phyloP scores from a whole-genome alignment of 129 eudicot genomes.

The Lactuca sativa region DNA sequence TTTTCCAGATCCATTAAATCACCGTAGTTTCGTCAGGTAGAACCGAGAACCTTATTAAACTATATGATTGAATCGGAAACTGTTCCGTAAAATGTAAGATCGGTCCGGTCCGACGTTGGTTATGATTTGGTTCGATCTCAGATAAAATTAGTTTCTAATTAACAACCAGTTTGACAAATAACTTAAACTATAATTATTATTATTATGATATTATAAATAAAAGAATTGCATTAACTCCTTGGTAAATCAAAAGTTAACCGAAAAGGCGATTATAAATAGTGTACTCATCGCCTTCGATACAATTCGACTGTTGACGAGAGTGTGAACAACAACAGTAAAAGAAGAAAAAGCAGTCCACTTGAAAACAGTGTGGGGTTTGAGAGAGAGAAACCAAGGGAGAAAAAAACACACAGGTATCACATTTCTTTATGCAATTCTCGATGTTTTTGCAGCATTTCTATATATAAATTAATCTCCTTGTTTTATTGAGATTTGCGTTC shows the following conservation, averaged over 20 bases:
- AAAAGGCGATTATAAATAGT: conserved; percentile 4
- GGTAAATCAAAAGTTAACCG: not conserved
- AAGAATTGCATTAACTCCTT: not conserved
- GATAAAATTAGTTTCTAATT: too few relatives aligned
- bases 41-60: too few relatives aligned
- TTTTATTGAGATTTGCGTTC: conserved; percentile 41
- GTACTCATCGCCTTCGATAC: conserved; percentile 14
- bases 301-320: conserved; percentile 27
- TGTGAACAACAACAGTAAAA: conserved; percentile 23
- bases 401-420: conserved; percentile 36
- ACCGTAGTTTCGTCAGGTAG: too few relatives aligned
- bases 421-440: conserved; percentile 31
- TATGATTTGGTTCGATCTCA: too few relatives aligned
- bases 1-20: too few relatives aligned
- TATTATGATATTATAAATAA: too few relatives aligned
- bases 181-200: too few relatives aligned
- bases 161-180: too few relatives aligned
- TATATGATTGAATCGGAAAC: too few relatives aligned
- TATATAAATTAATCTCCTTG: conserved; percentile 26
- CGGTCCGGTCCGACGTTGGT: too few relatives aligned
- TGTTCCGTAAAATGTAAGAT: too few relatives aligned
- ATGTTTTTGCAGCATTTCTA: conserved; percentile 23
- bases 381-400: conserved; percentile 26
- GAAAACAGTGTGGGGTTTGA: conserved; percentile 25
- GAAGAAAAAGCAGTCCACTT: not conserved